Conservation (phyloP, 805 yeast genomes). For the Metschnikowia similis region DNA sequence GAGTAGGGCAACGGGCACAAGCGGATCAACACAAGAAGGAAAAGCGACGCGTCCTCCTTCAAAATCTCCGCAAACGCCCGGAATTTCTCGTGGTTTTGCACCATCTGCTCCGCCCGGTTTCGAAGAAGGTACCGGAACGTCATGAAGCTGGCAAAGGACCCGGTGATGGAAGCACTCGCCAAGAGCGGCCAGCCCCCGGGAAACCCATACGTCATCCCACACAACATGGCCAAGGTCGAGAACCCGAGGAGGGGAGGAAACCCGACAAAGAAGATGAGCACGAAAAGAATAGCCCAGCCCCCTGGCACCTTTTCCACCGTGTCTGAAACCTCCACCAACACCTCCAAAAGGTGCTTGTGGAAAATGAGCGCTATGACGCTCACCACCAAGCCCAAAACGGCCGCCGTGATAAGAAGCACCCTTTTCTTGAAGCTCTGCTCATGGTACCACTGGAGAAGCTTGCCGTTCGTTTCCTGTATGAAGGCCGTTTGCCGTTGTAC, state of each 20-base stretch:
- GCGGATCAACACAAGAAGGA: conserved; percentile 67
- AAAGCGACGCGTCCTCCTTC: conserved; percentile 60
- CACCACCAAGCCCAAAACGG: conserved; percentile 16
- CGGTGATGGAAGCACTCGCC: conserved; percentile 62
- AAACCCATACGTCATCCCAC: conserved; percentile 84
- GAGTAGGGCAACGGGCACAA: conserved; percentile 93
- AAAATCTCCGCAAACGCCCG: conserved; percentile 72
- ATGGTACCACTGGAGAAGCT: conserved; percentile 14
- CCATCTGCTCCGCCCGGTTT: conserved; percentile 54
- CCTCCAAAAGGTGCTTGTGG: conserved; percentile 32
- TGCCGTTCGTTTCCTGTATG: conserved; percentile 4
- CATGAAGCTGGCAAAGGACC: conserved; percentile 72
- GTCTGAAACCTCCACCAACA: conserved; percentile 42
- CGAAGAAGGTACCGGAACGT: conserved; percentile 58
- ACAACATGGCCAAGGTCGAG: conserved; percentile 57
- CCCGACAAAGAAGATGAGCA: conserved; percentile 58
- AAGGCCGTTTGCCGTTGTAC: neutral
- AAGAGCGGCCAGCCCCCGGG: conserved; percentile 75
- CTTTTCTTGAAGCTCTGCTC: conserved; percentile 15
- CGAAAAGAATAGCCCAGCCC: conserved; percentile 46
- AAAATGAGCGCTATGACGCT: conserved; percentile 25
- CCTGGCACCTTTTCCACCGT: conserved; percentile 36
- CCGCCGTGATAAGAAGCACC: conserved; percentile 14
- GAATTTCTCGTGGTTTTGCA: conserved; percentile 59
- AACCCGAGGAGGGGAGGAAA: conserved; percentile 93